These are phyloP conservation scores for Leucaena leucocephala DNA, from an alignment of 306 rosid species.

Conservation along the genomic window DNA sequence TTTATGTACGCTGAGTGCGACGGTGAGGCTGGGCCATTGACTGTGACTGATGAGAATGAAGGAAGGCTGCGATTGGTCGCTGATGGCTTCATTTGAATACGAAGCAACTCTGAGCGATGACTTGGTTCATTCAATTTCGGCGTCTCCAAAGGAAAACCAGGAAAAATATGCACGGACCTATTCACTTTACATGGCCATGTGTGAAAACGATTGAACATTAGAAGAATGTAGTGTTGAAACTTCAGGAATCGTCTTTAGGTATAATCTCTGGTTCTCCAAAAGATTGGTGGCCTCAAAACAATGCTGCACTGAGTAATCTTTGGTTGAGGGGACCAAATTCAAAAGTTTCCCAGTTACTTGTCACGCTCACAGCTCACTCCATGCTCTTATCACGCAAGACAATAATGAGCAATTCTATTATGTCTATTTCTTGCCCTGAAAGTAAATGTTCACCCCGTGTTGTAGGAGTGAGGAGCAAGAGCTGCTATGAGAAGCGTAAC, in stretches of 20 bases:
- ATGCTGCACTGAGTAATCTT: background rate
- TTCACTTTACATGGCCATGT: background rate
- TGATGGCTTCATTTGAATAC: constrained; percentile 20
- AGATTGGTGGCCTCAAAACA: background rate
- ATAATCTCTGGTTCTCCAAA: background rate
- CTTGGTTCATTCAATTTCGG: constrained; percentile 14
- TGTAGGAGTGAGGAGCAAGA: background rate
- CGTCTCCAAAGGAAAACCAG: background rate
- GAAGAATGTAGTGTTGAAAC: constrained; percentile 10
- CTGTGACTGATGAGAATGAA: constrained; percentile 25
- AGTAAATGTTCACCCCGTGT: background rate
- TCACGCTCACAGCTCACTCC: background rate
- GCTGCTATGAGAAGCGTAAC: background rate
- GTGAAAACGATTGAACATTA: constrained; percentile 24
- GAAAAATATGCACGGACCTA: background rate
- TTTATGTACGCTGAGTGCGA: constrained; percentile 35
- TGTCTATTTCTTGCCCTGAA: background rate
- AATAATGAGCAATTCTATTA: background rate
- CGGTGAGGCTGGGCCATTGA: constrained; percentile 39
- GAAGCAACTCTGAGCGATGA: constrained; percentile 16
- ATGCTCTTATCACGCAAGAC: background rate
- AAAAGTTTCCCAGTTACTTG: background rate
- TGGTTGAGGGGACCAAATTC: background rate
- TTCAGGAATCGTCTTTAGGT: background rate
- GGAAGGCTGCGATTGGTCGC: constrained; percentile 18